These are phyloP conservation scores for Thalassia testudinum DNA, from an alignment of 116 monocot species.

Conservation along the genomic window DNA sequence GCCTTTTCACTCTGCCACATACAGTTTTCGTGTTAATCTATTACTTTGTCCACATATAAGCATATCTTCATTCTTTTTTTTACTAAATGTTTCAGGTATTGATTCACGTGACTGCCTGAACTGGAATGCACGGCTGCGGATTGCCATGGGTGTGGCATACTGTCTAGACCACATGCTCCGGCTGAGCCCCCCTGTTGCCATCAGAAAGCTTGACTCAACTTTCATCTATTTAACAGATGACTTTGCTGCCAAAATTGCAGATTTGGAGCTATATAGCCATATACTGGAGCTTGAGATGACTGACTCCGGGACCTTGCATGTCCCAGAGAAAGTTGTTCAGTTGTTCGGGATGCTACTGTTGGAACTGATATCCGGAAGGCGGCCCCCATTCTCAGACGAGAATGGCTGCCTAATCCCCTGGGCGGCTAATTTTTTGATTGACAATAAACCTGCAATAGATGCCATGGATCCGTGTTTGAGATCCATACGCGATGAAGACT, in stretches of 20 bases:
- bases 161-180: slow-evolving; percentile 53
- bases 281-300: slow-evolving; percentile 8
- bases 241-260: slow-evolving; percentile 68
- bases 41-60: too few relatives aligned
- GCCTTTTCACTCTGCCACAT: too few relatives aligned
- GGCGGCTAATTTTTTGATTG: slow-evolving; percentile 39
- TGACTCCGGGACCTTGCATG: neutral
- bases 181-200: slow-evolving; percentile 29
- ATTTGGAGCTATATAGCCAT: slow-evolving; percentile 26
- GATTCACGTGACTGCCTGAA: slow-evolving; percentile 7
- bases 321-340: slow-evolving; percentile 28
- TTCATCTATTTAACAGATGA: slow-evolving; percentile 58
- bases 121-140: slow-evolving; percentile 38
- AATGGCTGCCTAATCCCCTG: slow-evolving; percentile 35
- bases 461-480: slow-evolving; percentile 37
- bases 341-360: slow-evolving; percentile 59
- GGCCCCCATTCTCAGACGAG: slow-evolving; percentile 32
- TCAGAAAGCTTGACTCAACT: slow-evolving; percentile 28
- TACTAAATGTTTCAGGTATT: too few relatives aligned
- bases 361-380: slow-evolving; percentile 52
- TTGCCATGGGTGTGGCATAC: slow-evolving; percentile 59
- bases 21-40: too few relatives aligned
- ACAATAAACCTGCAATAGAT: slow-evolving; percentile 18
- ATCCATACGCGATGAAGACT: slow-evolving; percentile 16
- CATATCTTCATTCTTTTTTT: too few relatives aligned